A percentile compares a stretch with the other conserved stretches of the same genome.
Conservation (phyloP, 2,329 filamentous ascomycete genomes). For the Mycosphaerelloides madeirae region DNA sequence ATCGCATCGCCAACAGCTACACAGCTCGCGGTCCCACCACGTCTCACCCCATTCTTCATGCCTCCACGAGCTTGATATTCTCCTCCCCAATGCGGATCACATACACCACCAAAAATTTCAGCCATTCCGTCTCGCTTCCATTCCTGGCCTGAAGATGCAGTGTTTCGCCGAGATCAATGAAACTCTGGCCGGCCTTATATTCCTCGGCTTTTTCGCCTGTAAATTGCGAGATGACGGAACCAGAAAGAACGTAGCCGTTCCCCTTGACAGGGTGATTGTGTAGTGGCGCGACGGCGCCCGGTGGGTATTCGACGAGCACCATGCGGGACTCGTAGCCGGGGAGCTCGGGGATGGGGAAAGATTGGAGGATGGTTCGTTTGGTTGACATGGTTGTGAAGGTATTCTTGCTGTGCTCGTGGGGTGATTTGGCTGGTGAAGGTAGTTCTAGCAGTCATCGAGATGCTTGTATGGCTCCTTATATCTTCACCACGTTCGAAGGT, state of each 20-base stretch:
- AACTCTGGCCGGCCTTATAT: not conserved
- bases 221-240: slow-evolving; percentile 2
- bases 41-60: too few relatives aligned
- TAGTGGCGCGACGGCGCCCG: slow-evolving; percentile 1
- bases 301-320: slow-evolving; percentile 3
- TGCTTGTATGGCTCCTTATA: too few relatives aligned
- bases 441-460: too few relatives aligned
- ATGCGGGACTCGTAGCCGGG: slow-evolving; percentile 5
- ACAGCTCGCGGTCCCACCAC: too few relatives aligned
- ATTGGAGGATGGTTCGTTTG: slow-evolving; percentile 1
- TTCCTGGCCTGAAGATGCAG: not conserved
- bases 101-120: slow-evolving; percentile 1
- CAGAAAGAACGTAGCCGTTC: not conserved
- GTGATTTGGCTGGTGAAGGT: too few relatives aligned
- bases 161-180: slow-evolving; percentile 1
- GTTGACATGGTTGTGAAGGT: not conserved
- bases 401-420: too few relatives aligned
- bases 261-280: slow-evolving; percentile 5
- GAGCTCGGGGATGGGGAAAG: slow-evolving; percentile 3
- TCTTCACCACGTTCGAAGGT: too few relatives aligned
- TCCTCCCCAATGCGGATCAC: slow-evolving; percentile 2
- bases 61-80: too few relatives aligned
- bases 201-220: not conserved
- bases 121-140: slow-evolving; percentile 1
- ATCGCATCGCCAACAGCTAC: too few relatives aligned